Conservation (phyloP, 768 basidiomycete genomes). For the Cubamyces sp. region DNA sequence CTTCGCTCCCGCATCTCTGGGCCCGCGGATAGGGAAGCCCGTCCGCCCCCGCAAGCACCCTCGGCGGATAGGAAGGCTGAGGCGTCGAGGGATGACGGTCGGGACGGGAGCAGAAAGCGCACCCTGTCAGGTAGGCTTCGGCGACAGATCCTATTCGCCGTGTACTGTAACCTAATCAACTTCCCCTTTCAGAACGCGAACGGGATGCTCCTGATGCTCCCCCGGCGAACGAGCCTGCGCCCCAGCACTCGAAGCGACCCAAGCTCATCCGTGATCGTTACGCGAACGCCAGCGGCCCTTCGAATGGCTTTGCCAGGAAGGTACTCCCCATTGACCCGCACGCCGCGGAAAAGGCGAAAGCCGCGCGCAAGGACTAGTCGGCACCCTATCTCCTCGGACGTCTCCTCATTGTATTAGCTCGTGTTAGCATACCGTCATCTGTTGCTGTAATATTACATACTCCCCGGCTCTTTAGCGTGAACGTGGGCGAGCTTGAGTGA, state of each 20-base stretch:
- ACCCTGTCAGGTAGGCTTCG: slow-evolving; percentile 61
- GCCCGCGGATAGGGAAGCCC: slow-evolving; percentile 53
- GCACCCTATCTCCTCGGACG: slow-evolving; percentile 28
- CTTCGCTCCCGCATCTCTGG: slow-evolving; percentile 58
- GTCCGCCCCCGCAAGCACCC: slow-evolving; percentile 45
- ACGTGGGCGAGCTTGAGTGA: background rate
- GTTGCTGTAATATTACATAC: slow-evolving; percentile 6
- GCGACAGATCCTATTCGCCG: background rate
- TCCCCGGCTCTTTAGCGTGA: background rate
- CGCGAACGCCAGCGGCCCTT: slow-evolving; percentile 18
- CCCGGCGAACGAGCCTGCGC: slow-evolving; percentile 41
- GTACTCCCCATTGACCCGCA: slow-evolving; percentile 65
- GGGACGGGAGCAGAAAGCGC: slow-evolving; percentile 67
- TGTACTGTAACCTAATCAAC: background rate
- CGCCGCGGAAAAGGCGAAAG: slow-evolving; percentile 57
- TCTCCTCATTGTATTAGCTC: slow-evolving; percentile 25
- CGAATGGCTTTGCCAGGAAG: slow-evolving; percentile 58
- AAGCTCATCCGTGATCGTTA: slow-evolving; percentile 62
- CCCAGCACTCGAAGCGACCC: slow-evolving; percentile 60
- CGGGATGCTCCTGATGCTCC: slow-evolving; percentile 50
- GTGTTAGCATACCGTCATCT: slow-evolving; percentile 5
- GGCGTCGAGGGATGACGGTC: slow-evolving; percentile 55
- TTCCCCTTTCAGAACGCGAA: slow-evolving; percentile 58
- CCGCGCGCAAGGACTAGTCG: slow-evolving; percentile 55
- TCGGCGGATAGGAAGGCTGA: slow-evolving; percentile 38